A percentile compares a stretch with the other conserved stretches of the same genome.
Conservation (phyloP, 176 grass and related monocot genomes). For the Secale cereale region DNA sequence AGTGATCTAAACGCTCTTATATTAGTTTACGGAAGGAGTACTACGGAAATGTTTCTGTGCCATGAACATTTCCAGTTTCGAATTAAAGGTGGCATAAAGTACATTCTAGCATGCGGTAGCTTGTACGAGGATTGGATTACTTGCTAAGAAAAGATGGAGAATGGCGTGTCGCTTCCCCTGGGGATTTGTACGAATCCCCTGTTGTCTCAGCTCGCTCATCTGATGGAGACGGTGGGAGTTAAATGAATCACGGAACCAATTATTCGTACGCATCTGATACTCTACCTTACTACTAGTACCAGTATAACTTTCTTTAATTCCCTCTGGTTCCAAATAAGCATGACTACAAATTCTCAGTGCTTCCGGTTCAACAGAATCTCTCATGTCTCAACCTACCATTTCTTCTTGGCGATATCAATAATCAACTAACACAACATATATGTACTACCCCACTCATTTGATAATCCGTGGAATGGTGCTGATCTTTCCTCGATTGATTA, state of each 20-base stretch:
- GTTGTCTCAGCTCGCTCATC: background rate
- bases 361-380: background rate
- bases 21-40: no score
- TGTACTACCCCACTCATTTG: background rate
- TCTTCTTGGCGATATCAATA: background rate
- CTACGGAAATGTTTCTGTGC: no score
- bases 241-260: slow-evolving; percentile 21
- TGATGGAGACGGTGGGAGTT: background rate
- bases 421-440: background rate
- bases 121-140: no score
- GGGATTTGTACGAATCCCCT: background rate
- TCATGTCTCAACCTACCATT: background rate
- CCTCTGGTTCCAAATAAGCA: background rate
- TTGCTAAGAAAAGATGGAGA: background rate
- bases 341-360: background rate
- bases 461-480: background rate
- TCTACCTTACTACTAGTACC: background rate
- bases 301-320: no score
- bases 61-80: no score
- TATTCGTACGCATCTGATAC: background rate
- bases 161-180: background rate
- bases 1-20: no score
- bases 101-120: no score
- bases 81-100: no score
- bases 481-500: background rate